phyloP scores from a whole-genome alignment of 495 filamentous ascomycete species.

The Hyaloscypha finlandica region DNA sequence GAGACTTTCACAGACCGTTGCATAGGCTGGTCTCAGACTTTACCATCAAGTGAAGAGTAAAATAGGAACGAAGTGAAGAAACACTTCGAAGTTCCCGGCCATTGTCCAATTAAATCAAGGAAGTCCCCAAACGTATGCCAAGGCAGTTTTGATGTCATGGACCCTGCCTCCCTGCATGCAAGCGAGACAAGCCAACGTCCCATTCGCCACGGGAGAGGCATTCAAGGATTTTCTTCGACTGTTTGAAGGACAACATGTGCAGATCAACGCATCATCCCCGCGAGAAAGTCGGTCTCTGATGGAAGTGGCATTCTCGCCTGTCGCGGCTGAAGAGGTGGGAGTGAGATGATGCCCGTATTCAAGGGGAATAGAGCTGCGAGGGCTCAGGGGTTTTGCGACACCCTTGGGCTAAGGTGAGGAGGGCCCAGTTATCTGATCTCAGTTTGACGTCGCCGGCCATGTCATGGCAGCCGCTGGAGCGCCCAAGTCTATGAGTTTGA shows the following conservation, averaged over 20 bases:
- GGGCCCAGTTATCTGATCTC: background rate
- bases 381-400: background rate
- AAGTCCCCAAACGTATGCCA: background rate
- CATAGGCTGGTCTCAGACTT: background rate
- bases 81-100: background rate
- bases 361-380: background rate
- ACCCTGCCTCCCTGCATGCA: background rate
- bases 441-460: background rate
- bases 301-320: background rate
- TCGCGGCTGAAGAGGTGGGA: background rate
- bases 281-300: background rate
- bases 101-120: background rate
- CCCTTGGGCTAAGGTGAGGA: background rate
- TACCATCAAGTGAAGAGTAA: background rate
- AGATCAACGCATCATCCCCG: background rate
- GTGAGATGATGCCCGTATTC: background rate
- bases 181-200: background rate
- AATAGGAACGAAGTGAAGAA: background rate
- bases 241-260: background rate
- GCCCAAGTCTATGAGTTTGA: background rate
- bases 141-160: constrained; percentile 1
- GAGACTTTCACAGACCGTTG: too few relatives aligned
- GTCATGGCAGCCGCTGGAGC: background rate
- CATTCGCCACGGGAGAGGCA: background rate
- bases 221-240: background rate